Evolutionary conservation across 169 alveolate genomes (phyloP).

Genomic region (Cryptosporidium sp.): DNA sequence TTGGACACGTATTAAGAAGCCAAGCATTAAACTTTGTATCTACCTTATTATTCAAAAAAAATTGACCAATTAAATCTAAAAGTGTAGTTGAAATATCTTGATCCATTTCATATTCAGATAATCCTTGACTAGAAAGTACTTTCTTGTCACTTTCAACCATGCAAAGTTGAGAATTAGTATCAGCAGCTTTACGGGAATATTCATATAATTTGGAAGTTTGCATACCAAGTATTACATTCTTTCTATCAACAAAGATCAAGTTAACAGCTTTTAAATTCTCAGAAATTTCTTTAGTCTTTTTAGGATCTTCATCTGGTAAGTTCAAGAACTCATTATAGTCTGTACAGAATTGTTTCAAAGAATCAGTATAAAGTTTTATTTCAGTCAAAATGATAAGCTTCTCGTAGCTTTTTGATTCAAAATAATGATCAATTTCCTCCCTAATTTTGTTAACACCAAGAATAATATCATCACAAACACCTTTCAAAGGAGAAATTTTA

Average conservation of each 20-base stretch:
- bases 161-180: constrained; percentile 28
- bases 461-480: constrained; percentile 27
- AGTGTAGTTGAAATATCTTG: constrained; percentile 62
- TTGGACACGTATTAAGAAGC: constrained; percentile 20
- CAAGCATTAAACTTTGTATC: constrained; percentile 21
- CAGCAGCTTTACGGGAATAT: constrained; percentile 53
- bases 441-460: constrained; percentile 15
- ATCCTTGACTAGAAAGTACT: constrained; percentile 29
- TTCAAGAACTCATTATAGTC: constrained; percentile 7
- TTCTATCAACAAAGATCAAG: constrained; percentile 1
- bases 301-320: background rate
- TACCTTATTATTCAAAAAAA: constrained; percentile 11
- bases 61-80: constrained; percentile 31
- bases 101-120: constrained; percentile 54
- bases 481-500: constrained; percentile 27
- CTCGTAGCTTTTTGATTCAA: constrained; percentile 21
- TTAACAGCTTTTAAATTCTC: constrained; percentile 2
- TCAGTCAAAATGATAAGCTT: constrained; percentile 59
- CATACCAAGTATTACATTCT: background rate
- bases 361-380: constrained; percentile 33
- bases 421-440: constrained; percentile 34
- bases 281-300: background rate
- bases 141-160: constrained; percentile 27
- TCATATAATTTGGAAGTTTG: constrained; percentile 35
- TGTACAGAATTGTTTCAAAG: constrained; percentile 31